Evolutionary conservation across 805 yeast genomes (phyloP).

Genomic region (Kockiozyma suomiensis): DNA sequence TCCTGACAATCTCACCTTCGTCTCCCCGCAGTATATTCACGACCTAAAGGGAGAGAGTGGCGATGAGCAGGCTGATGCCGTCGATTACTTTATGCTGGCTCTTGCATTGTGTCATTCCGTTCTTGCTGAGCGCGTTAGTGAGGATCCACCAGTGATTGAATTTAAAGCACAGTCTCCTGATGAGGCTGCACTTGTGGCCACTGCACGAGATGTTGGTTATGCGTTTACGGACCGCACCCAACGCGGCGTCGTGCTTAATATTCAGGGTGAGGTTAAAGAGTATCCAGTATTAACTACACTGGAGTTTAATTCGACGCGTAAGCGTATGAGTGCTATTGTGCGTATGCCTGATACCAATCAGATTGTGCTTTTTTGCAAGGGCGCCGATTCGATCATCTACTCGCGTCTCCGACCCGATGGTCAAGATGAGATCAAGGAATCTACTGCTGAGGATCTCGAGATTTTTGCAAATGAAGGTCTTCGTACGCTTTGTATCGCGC

Average conservation of each 20-base stretch:
- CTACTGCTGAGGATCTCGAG: slow-evolving; percentile 66
- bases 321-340: slow-evolving; percentile 77
- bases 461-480: slow-evolving; percentile 76
- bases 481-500: slow-evolving; percentile 73
- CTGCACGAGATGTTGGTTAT: slow-evolving; percentile 73
- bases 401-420: slow-evolving; percentile 47
- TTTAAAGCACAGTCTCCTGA: slow-evolving; percentile 84
- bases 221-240: slow-evolving; percentile 59
- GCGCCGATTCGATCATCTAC: slow-evolving; percentile 76
- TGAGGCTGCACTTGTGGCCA: slow-evolving; percentile 77
- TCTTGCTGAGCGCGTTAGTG: slow-evolving; percentile 58
- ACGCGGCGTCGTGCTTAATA: slow-evolving; percentile 49
- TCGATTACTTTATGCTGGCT: slow-evolving; percentile 62
- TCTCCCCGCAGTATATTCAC: slow-evolving; percentile 59
- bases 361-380: slow-evolving; percentile 60
- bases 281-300: slow-evolving; percentile 59
- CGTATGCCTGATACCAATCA: slow-evolving; percentile 47
- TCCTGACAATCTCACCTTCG: slow-evolving; percentile 59
- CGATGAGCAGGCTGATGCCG: slow-evolving; percentile 49
- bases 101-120: slow-evolving; percentile 77
- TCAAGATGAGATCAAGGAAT: slow-evolving; percentile 52
- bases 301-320: slow-evolving; percentile 70
- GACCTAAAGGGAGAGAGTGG: slow-evolving; percentile 53
- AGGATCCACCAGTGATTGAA: slow-evolving; percentile 44
- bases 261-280: slow-evolving; percentile 50